phyloP scores from a whole-genome alignment of 2,329 filamentous ascomycete species.

The Fusarium pseudoanthophilum region DNA sequence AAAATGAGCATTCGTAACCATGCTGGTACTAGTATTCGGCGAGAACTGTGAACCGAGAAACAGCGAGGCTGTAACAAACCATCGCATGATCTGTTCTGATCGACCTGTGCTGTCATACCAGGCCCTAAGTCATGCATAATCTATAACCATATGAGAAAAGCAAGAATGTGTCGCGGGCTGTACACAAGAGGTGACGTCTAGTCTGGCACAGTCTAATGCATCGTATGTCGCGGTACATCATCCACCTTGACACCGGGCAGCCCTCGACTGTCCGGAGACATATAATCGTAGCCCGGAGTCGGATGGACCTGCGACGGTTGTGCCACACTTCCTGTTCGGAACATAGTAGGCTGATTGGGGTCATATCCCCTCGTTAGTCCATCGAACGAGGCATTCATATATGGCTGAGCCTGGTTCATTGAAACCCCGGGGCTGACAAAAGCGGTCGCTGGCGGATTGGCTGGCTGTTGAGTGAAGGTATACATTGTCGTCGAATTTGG shows the following conservation, averaged over 20 bases:
- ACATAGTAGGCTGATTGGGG: slow-evolving; percentile 46
- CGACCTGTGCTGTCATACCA: slow-evolving; percentile 48
- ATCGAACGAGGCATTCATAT: slow-evolving; percentile 51
- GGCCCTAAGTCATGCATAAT: slow-evolving; percentile 39
- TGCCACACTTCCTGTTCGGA: slow-evolving; percentile 47
- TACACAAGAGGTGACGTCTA: background rate
- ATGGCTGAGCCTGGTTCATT: slow-evolving; percentile 49
- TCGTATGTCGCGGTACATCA: slow-evolving; percentile 42
- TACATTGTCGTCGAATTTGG: slow-evolving; percentile 58
- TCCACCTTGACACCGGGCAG: slow-evolving; percentile 49
- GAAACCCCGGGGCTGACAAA: slow-evolving; percentile 49
- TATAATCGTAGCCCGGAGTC: slow-evolving; percentile 50
- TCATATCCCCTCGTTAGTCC: slow-evolving; percentile 50
- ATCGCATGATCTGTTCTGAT: slow-evolving; percentile 19
- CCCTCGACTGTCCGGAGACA: slow-evolving; percentile 49
- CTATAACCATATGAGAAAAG: slow-evolving; percentile 34
- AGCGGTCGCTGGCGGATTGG: slow-evolving; percentile 44
- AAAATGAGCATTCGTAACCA: slow-evolving; percentile 21
- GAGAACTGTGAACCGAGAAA: slow-evolving; percentile 12
- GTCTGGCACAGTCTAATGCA: slow-evolving; percentile 38
- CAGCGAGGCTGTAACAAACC: slow-evolving; percentile 12
- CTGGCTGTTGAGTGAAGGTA: slow-evolving; percentile 56
- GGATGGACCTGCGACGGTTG: slow-evolving; percentile 45
- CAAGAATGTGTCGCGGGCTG: slow-evolving; percentile 10
- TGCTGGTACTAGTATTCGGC: slow-evolving; percentile 9